Conservation (phyloP, 2,329 filamentous ascomycete species). For the Xylariaceae sp. region DNA sequence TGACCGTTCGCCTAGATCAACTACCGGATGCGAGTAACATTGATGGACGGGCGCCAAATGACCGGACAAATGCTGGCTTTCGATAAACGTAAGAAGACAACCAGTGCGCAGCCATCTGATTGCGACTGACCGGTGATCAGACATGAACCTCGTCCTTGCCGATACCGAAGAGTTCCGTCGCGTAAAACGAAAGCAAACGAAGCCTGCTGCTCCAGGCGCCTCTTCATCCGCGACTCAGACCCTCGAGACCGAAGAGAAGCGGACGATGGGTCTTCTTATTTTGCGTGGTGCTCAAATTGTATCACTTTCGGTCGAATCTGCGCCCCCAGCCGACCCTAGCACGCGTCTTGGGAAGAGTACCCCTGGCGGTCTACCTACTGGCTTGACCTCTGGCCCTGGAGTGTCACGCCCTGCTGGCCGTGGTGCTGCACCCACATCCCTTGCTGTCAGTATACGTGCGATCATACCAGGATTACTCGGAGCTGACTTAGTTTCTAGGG, state of each 20-base stretch:
- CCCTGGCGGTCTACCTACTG: conserved; percentile 63
- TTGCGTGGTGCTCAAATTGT: conserved; percentile 93
- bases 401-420: conserved; percentile 88
- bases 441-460: conserved; percentile 56
- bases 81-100: conserved; percentile 60
- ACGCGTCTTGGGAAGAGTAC: conserved; percentile 78
- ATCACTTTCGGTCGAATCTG: conserved; percentile 90
- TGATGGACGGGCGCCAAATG: conserved; percentile 94
- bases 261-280: conserved; percentile 92
- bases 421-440: conserved; percentile 68
- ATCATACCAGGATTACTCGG: neutral
- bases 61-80: conserved; percentile 98
- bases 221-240: conserved; percentile 56
- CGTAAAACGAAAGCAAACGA: conserved; percentile 78
- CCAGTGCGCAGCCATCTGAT: neutral
- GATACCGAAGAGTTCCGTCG: conserved; percentile 97
- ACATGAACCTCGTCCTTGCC: conserved; percentile 98
- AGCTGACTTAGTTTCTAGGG: conserved; percentile 42
- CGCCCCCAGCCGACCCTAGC: conserved; percentile 89
- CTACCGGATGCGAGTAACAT: conserved; percentile 96
- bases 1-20: conserved; percentile 69
- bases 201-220: conserved; percentile 61
- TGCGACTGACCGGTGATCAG: neutral
- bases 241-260: conserved; percentile 91
- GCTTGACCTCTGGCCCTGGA: conserved; percentile 78